Conservation (phyloP, 2,329 filamentous ascomycete genomes). For the Verticillium tricorpus region DNA sequence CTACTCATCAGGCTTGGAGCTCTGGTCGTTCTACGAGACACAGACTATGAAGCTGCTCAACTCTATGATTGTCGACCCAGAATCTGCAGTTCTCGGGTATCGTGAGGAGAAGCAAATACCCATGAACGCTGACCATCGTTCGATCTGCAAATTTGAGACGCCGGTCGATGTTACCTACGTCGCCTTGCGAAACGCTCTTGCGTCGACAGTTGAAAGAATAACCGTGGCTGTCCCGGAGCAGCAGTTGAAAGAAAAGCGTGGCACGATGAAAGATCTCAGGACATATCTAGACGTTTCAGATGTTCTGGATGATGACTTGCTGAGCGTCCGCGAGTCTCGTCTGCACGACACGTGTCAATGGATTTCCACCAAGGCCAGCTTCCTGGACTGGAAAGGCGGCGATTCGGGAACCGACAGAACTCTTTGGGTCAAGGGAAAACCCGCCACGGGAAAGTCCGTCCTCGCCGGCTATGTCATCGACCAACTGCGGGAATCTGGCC, state of each 20-base stretch:
- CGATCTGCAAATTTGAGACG: constrained; percentile 23
- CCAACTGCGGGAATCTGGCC: constrained; percentile 11
- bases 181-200: constrained; percentile 17
- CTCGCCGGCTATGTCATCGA: constrained; percentile 22
- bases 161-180: constrained; percentile 19
- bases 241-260: background rate
- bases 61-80: constrained; percentile 17
- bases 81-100: constrained; percentile 20
- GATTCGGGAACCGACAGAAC: background rate
- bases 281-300: constrained; percentile 9
- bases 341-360: constrained; percentile 18
- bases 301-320: constrained; percentile 14
- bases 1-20: constrained; percentile 10
- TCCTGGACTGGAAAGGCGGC: constrained; percentile 12
- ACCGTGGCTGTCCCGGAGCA: background rate
- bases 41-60: constrained; percentile 12
- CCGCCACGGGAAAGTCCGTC: constrained; percentile 27
- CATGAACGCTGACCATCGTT: constrained; percentile 22
- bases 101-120: constrained; percentile 16
- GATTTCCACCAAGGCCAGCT: constrained; percentile 11
- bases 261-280: constrained; percentile 9
- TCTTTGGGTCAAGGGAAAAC: constrained; percentile 26
- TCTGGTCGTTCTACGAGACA: constrained; percentile 24
- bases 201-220: constrained; percentile 7
- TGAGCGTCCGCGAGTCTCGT: constrained; percentile 8